Base-by-base conservation (phyloP, 371 early-diverging fungal genomes). In the Mucor indicus region DNA sequence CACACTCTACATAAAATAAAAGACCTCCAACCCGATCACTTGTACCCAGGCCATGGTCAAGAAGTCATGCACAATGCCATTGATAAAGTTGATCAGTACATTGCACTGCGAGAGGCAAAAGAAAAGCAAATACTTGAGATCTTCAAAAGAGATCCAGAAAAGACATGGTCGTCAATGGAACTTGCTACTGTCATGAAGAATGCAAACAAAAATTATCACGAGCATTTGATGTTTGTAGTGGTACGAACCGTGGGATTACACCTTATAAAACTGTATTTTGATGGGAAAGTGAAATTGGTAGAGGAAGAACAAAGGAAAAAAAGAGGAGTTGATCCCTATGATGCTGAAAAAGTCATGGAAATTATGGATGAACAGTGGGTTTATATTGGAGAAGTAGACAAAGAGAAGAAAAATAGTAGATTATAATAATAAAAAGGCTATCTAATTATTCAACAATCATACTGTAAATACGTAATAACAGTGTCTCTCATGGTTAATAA, bases 11-110 rank as follows among this genome's bases (percentile, higher is more conserved):
- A 66, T 11, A 58, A 62, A 16, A 57, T 89, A 27, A 60, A 71
- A 35, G 32, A 30, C 1, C 17, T 65, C 51, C 29, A 21, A 2
- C 75, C 36, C 5, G 22, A 13, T 44, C 65, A 19, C 20, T 46
- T 38, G 16, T 64, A 31, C 52, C 83, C 46, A 55, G 69, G 80
- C 0, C 94, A 93, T 58, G 94, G 94, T 0, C n/a, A n/a, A n/a
- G 46, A 53, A 17, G 48, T 62, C 10, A 50, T 69, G 9, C 42
- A 69, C 22, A 40, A 59, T 22, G 65, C 60, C 1, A 13, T 49
- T 2, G 53, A 55, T 38, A 64, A 52, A 29, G 51, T 69, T 12
- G 33, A 54, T 11, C 52, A 69, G 22, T 62, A 65, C 19, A 13
- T 65, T 0, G 36, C 48, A 3, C 44, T 44, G 13, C 39, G 65